Conservation (phyloP, 2,329 filamentous ascomycete genomes). For the Epichloe gansuensis region DNA sequence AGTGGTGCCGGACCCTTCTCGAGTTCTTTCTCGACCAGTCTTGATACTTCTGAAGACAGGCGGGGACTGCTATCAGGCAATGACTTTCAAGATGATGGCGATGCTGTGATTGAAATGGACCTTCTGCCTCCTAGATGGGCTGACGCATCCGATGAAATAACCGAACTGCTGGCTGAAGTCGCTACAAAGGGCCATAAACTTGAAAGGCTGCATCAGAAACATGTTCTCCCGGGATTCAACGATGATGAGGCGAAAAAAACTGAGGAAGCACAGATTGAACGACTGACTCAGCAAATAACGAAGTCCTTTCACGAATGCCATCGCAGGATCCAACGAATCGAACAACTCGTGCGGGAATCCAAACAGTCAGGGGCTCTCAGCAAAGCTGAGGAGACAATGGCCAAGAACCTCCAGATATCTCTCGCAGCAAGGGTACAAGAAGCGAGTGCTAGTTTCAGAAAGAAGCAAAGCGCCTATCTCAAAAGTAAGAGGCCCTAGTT, state of each 20-base stretch:
- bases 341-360: constrained; percentile 73
- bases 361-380: constrained; percentile 60
- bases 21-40: constrained; percentile 41
- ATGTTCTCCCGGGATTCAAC: constrained; percentile 91
- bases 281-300: constrained; percentile 81
- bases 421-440: constrained; percentile 82
- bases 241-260: constrained; percentile 79
- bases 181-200: constrained; percentile 71
- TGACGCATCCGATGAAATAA: constrained; percentile 87
- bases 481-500: constrained; percentile 51
- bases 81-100: constrained; percentile 73
- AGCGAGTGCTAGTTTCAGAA: constrained; percentile 80
- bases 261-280: constrained; percentile 85
- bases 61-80: constrained; percentile 74
- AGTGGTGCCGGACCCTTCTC: constrained; percentile 44
- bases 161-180: constrained; percentile 67
- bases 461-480: constrained; percentile 93
- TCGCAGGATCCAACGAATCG: constrained; percentile 73
- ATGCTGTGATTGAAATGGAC: constrained; percentile 97
- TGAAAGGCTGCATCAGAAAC: constrained; percentile 91
- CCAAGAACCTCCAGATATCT: constrained; percentile 86
- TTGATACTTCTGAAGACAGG: constrained; percentile 35
- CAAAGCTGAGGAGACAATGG: constrained; percentile 86
- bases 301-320: constrained; percentile 83
- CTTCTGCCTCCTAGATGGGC: constrained; percentile 89